Evolutionary conservation across 2,329 filamentous ascomycete species (phyloP), one percentile per base, ranked within the genome.

Genomic region (Aspergillus quadrilineatus): DNA sequence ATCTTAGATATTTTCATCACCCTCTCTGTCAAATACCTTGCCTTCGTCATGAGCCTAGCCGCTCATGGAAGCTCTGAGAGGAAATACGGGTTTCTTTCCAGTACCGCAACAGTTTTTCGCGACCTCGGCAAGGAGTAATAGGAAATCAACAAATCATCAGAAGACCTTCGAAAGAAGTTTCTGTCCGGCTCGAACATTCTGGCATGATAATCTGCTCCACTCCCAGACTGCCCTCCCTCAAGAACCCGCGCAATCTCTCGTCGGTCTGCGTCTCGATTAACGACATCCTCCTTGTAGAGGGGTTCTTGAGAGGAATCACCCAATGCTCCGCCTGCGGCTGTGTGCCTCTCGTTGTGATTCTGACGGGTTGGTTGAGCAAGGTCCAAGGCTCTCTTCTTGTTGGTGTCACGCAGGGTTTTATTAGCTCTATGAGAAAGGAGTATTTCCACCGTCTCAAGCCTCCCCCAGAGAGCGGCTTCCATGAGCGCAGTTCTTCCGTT

Each of bases 381-480:
- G 37, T n/a, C 37, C 6, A 39, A n/a, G 4, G 37, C 37, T n/a
- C 6, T 14, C n/a, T 14, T 14, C 6, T 39, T 39, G 9, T 39
- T 14, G 37, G 2, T n/a, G 14, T 39, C 37, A 14, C n/a, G 12
- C 12, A 39, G 12, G n/a, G 2, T 6, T n/a, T 6, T n/a, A n/a
- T 56, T 42, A 37, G 53, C 53, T 15, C n/a, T 9, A 22, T 56
- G 22, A 10, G 43, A 4, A 29, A 61, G 53, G 26, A 61, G 59
- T 52, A 57, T n/a, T 46, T 56, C 58, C 17, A 50, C 47, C 42
- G 50, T 61, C 4, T 59, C 56, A 3, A 52, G 7, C 14, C 49
- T 8, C 39, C 56, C 56, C 15, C 17, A 61, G 6, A 57, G 53
- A 1, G 53, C 45, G 39, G 53, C 56, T 43, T 59, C 56, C 53